A percentile compares a stretch with the other conserved stretches of the same genome.
Conservation (phyloP, 768 basidiomycete species). For the Tricholoma flavovirens region DNA sequence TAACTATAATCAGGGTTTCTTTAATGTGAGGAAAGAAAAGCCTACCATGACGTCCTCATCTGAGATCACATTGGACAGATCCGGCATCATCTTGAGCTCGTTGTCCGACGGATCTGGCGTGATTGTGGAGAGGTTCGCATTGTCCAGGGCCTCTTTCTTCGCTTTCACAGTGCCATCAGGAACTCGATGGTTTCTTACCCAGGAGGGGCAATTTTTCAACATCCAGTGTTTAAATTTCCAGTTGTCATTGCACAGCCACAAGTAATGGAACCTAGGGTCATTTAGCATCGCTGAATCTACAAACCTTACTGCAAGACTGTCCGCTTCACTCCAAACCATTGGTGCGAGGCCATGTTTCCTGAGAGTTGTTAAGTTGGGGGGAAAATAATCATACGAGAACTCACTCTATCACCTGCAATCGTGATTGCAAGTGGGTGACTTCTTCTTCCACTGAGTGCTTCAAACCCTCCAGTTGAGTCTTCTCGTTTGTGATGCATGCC, state of each 20-base stretch:
- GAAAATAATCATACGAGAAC: not conserved
- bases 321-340: not conserved
- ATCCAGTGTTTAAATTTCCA: conserved; percentile 1
- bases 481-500: no score
- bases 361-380: not conserved
- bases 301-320: not conserved
- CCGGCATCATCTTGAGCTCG: not conserved
- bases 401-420: not conserved
- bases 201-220: not conserved
- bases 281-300: not conserved
- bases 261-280: not conserved
- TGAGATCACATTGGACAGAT: not conserved
- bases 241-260: not conserved
- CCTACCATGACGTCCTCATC: no score
- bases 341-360: not conserved
- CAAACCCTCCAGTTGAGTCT: no score
- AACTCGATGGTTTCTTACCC: not conserved
- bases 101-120: not conserved
- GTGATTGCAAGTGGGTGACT: no score
- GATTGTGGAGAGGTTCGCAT: not conserved
- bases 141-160: not conserved
- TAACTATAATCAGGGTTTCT: no score
- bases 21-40: no score
- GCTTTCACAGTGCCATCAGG: not conserved
- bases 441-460: not conserved